phyloP scores from a whole-genome alignment of 306 rosid genomes.

The Vigna nakashimae region DNA sequence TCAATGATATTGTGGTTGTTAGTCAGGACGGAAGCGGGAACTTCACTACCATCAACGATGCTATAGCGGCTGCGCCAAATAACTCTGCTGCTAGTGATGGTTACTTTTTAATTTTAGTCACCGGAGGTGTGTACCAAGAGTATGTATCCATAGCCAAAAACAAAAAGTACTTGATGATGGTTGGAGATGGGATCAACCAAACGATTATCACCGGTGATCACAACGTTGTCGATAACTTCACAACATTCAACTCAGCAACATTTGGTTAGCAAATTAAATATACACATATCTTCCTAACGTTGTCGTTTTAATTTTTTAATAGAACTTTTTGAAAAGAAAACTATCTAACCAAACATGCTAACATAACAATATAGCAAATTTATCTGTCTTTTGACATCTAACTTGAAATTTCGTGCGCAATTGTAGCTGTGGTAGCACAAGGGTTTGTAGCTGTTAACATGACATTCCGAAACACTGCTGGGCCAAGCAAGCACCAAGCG shows the following conservation, averaged over 20 bases:
- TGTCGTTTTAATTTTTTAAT: neutral
- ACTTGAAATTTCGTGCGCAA: neutral
- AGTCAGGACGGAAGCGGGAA: conserved; percentile 72
- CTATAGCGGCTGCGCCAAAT: conserved; percentile 71
- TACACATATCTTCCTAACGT: neutral
- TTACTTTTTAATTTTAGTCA: conserved; percentile 69
- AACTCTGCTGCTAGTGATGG: conserved; percentile 54
- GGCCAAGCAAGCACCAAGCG: conserved; percentile 79
- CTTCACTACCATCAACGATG: conserved; percentile 67
- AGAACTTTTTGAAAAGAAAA: neutral
- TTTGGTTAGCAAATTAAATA: conserved; percentile 60
- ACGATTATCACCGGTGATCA: conserved; percentile 78
- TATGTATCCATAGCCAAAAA: conserved; percentile 62
- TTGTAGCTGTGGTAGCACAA: conserved; percentile 68
- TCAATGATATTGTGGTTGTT: conserved; percentile 63
- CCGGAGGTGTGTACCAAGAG: conserved; percentile 74
- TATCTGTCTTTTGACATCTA: neutral
- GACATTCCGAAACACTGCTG: conserved; percentile 82
- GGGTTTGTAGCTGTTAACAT: conserved; percentile 80
- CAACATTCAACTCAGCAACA: conserved; percentile 86
- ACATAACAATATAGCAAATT: neutral
- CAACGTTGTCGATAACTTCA: conserved; percentile 72
- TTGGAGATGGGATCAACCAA: conserved; percentile 79
- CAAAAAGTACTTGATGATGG: conserved; percentile 69
- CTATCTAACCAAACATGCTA: neutral